These are phyloP conservation scores for Fraxinus baroniana DNA, from an alignment of 305 asterid genomes.

Conservation along the genomic window DNA sequence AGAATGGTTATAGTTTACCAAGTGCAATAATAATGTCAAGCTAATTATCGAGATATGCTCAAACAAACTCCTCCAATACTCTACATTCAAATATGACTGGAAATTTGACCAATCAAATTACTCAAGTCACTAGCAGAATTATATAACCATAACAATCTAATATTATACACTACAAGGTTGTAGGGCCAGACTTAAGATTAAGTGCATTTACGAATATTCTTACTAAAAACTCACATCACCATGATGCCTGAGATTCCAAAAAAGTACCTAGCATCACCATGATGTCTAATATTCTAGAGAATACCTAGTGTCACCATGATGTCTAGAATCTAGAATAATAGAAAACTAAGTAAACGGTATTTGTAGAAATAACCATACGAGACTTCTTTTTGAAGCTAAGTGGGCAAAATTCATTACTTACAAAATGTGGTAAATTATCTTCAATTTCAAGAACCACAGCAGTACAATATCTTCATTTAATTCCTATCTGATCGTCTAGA, in stretches of 20 bases:
- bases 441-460: constrained; percentile 49
- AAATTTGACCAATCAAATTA: background rate
- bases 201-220: too few relatives aligned
- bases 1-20: background rate
- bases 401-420: constrained; percentile 29
- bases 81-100: background rate
- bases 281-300: too few relatives aligned
- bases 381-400: background rate
- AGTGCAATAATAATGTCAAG: background rate
- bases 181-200: too few relatives aligned
- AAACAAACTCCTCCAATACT: too few relatives aligned
- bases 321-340: too few relatives aligned
- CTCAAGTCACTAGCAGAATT: background rate
- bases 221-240: too few relatives aligned
- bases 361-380: background rate
- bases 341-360: background rate
- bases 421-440: constrained; percentile 61
- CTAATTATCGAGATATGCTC: background rate
- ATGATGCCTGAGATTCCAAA: too few relatives aligned
- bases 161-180: too few relatives aligned
- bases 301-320: too few relatives aligned
- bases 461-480: constrained; percentile 47
- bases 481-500: constrained; percentile 67
- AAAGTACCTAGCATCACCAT: background rate
- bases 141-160: too few relatives aligned